phyloP scores from a whole-genome alignment of 2,329 filamentous ascomycete species.

The Aureobasidium sp. region DNA sequence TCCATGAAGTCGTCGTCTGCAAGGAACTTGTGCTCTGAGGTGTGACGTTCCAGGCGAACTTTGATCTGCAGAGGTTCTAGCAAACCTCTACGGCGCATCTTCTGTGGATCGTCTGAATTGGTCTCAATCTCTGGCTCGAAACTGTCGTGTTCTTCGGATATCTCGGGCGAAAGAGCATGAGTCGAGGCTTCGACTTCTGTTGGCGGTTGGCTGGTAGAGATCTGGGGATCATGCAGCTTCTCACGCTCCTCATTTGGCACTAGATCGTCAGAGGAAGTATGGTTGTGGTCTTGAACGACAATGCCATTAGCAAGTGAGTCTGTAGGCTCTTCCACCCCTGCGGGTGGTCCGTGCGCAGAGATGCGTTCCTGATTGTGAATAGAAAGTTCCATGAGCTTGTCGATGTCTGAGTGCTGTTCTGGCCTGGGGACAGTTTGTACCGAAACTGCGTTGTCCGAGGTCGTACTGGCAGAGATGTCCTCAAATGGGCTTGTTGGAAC shows the following conservation, averaged over 20 bases:
- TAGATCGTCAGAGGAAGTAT: not conserved
- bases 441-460: not conserved
- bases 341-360: not conserved
- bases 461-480: not conserved
- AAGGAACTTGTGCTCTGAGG: constrained; percentile 40
- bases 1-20: constrained; percentile 67
- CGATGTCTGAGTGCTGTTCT: not conserved
- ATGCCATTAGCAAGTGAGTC: not conserved
- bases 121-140: not conserved
- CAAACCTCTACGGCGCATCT: constrained; percentile 29
- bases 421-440: not conserved
- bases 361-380: constrained; percentile 11
- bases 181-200: not conserved
- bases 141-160: not conserved
- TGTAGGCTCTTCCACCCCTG: not conserved
- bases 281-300: not conserved
- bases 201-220: too few relatives aligned
- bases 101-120: constrained; percentile 17
- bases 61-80: constrained; percentile 32
- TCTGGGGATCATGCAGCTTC: not conserved
- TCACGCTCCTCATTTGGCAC: not conserved
- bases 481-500: not conserved
- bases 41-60: constrained; percentile 28
- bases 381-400: not conserved
- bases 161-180: not conserved